phyloP scores from a whole-genome alignment of 371 early-diverging fungal genomes.

The Rhizopus delemar region DNA sequence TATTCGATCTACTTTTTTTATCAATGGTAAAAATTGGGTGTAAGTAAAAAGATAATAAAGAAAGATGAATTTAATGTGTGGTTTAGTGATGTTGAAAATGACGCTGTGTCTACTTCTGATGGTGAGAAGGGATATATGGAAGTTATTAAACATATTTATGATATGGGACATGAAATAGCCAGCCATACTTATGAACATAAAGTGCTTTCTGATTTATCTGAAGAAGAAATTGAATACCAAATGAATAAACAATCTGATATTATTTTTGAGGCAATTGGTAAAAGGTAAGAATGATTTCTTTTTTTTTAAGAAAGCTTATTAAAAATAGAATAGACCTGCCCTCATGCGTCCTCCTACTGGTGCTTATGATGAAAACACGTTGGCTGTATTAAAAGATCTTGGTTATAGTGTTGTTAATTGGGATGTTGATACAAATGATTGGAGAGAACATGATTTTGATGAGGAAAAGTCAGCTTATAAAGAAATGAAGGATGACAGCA shows the following conservation, averaged over 20 bases:
- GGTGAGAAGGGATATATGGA: conserved; percentile 22
- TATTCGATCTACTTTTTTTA: conserved; percentile 52
- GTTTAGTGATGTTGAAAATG: conserved; percentile 13
- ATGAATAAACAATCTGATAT: conserved; percentile 21
- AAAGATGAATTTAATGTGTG: too few species aligned
- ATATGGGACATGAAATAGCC: conserved; percentile 32
- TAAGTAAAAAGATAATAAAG: background rate
- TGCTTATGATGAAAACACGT: conserved; percentile 30
- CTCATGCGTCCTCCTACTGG: conserved; percentile 55
- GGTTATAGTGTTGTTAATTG: conserved; percentile 52
- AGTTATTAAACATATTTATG: conserved; percentile 16
- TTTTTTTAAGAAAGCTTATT: background rate
- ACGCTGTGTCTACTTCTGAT: conserved; percentile 10
- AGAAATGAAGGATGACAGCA: conserved; percentile 16
- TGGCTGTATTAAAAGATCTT: conserved; percentile 37
- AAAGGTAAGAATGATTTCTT: background rate
- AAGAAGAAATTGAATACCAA: conserved; percentile 21
- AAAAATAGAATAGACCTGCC: conserved; percentile 17
- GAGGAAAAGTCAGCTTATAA: conserved; percentile 19
- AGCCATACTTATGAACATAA: conserved; percentile 46
- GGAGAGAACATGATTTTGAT: conserved; percentile 25
- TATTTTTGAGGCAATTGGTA: conserved; percentile 16
- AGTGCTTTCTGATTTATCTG: conserved; percentile 20
- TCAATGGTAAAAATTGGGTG: conserved; percentile 48
- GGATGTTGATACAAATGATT: conserved; percentile 59